Evolutionary conservation across 2,329 filamentous ascomycete species (phyloP).

Genomic region (Ambrosiella xylebori): DNA sequence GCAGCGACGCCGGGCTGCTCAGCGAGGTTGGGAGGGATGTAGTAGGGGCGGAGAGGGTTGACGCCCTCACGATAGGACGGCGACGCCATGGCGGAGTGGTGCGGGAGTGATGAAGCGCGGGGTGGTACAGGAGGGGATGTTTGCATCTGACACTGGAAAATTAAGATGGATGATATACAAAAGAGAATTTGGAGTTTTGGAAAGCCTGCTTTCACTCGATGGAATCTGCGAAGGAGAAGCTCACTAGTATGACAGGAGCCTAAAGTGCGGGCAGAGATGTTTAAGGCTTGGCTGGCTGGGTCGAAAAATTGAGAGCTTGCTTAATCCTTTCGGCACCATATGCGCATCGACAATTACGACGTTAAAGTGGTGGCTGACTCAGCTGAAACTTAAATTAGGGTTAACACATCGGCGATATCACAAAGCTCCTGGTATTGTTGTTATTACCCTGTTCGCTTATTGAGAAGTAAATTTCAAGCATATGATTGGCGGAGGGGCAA

Average conservation of each 20-base stretch:
- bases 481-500: slow-evolving; percentile 5
- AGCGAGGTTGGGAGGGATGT: slow-evolving; percentile 43
- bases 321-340: slow-evolving; percentile 7
- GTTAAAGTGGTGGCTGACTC: slow-evolving; percentile 10
- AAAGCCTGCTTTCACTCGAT: not conserved
- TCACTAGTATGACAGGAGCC: slow-evolving; percentile 6
- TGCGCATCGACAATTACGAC: slow-evolving; percentile 3
- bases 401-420: not conserved
- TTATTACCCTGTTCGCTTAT: not conserved
- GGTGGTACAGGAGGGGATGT: not conserved
- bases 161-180: not conserved
- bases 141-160: not conserved
- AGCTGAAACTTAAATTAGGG: slow-evolving; percentile 1
- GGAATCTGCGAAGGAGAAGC: not conserved
- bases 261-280: slow-evolving; percentile 5
- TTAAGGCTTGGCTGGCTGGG: slow-evolving; percentile 11
- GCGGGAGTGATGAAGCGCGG: not conserved
- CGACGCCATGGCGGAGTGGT: slow-evolving; percentile 14
- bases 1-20: slow-evolving; percentile 22
- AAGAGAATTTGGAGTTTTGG: not conserved
- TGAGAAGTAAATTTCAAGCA: not conserved
- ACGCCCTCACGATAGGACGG: slow-evolving; percentile 31
- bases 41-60: slow-evolving; percentile 54
- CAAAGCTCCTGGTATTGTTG: not conserved
- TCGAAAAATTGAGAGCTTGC: slow-evolving; percentile 14